A percentile compares a stretch with the other conserved stretches of the same genome.
phyloP scores from a whole-genome alignment of 2,329 filamentous ascomycete genomes.

The Zalaria sp. region DNA sequence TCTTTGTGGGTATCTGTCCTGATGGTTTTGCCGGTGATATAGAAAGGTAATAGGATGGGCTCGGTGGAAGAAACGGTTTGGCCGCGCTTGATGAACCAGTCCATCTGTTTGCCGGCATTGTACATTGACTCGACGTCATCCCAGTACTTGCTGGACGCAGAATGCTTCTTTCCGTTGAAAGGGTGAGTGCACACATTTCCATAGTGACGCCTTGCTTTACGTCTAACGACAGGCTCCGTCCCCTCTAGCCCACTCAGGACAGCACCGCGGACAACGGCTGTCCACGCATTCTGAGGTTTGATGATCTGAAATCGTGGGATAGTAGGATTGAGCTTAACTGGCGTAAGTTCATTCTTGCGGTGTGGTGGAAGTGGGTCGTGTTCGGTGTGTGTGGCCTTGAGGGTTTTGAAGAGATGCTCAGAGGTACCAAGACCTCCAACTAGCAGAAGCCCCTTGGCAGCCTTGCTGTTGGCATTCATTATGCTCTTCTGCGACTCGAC shows the following conservation, averaged over 20 bases:
- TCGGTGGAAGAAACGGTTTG: not conserved
- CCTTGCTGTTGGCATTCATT: slow-evolving; percentile 23
- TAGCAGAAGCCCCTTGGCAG: slow-evolving; percentile 54
- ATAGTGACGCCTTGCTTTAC: slow-evolving; percentile 5
- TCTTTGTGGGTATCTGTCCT: not conserved
- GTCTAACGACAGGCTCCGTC: slow-evolving; percentile 24
- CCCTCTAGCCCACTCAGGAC: slow-evolving; percentile 63
- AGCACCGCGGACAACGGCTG: slow-evolving; percentile 62
- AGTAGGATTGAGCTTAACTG: too few species aligned
- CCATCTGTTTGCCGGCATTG: slow-evolving; percentile 75
- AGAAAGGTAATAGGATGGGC: not conserved
- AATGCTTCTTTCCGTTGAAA: slow-evolving; percentile 63
- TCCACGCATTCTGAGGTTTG: slow-evolving; percentile 62
- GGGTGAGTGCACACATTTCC: not conserved
- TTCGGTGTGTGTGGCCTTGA: slow-evolving; percentile 54
- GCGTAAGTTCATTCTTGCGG: not conserved
- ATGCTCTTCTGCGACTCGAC: slow-evolving; percentile 29
- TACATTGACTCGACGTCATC: slow-evolving; percentile 66
- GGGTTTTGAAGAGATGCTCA: slow-evolving; percentile 51
- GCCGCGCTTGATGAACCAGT: slow-evolving; percentile 54
- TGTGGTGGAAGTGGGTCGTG: slow-evolving; percentile 27
- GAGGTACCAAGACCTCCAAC: slow-evolving; percentile 73
- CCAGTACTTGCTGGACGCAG: slow-evolving; percentile 63
- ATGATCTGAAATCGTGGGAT: slow-evolving; percentile 49
- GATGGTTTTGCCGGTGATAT: not conserved